Percentiles rank a stretch among this genome's conserved stretches.
Conservation (phyloP, 371 early-diverging fungal species). For the Actinomortierella ambigua region DNA sequence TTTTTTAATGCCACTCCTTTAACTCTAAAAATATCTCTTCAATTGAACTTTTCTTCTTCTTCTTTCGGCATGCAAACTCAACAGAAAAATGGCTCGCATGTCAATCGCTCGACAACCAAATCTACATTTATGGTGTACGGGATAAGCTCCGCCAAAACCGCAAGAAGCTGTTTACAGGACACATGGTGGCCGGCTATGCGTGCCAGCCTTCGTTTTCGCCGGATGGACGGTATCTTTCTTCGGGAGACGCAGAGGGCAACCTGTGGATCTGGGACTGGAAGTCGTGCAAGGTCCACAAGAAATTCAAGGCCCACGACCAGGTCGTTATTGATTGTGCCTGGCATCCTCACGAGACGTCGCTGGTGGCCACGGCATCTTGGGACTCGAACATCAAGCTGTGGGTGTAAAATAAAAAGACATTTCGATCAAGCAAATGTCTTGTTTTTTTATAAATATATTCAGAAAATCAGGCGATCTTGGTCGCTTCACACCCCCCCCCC, state of each 20-base stretch:
- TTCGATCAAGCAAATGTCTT: background rate
- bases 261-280: constrained; percentile 98
- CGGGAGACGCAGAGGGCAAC: constrained; percentile 93
- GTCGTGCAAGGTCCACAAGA: constrained; percentile 76
- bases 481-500: no score
- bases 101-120: constrained; percentile 94
- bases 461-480: background rate
- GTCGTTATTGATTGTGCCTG: constrained; percentile 91
- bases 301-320: constrained; percentile 89
- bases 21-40: background rate
- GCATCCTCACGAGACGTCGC: constrained; percentile 95
- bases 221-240: constrained; percentile 87
- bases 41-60: background rate
- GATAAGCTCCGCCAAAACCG: constrained; percentile 88
- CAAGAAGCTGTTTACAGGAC: constrained; percentile 92
- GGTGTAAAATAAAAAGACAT: constrained; percentile 73
- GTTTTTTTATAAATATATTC: no score
- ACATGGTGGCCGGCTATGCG: constrained; percentile 94
- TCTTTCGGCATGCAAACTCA: background rate
- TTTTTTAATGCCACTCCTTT: background rate
- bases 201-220: constrained; percentile 94
- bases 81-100: constrained; percentile 93
- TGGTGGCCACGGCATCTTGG: constrained; percentile 95
- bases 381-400: constrained; percentile 95
- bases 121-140: constrained; percentile 85